These are phyloP conservation scores for Strobilomyces confusus DNA, from an alignment of 768 basidiomycete species.

Conservation along the genomic window DNA sequence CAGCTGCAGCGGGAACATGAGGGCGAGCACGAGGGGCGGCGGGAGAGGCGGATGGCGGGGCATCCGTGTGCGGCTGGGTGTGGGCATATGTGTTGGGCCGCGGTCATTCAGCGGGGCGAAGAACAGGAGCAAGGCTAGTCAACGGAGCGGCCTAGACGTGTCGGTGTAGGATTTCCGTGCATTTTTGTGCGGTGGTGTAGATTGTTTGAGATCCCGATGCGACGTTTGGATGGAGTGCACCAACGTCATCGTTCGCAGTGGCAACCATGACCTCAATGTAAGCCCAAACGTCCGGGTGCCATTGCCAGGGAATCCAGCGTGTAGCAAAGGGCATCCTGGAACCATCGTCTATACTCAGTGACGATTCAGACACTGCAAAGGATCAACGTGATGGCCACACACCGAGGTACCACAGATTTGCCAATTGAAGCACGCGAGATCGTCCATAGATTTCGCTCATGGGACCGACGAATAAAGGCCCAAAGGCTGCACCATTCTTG, in stretches of 20 bases:
- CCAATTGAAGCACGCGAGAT: slow-evolving; percentile 51
- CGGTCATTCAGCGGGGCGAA: slow-evolving; percentile 15
- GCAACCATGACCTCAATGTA: too few species aligned
- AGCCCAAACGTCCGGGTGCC: too few species aligned
- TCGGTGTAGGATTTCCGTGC: too few species aligned
- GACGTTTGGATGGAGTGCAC: too few species aligned
- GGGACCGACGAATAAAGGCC: slow-evolving; percentile 49
- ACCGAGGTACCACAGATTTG: slow-evolving; percentile 71
- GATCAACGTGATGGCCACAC: slow-evolving; percentile 1
- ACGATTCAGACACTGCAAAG: too few species aligned
- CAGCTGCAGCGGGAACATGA: slow-evolving; percentile 17
- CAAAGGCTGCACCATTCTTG: slow-evolving; percentile 16
- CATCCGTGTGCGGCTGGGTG: slow-evolving; percentile 78
- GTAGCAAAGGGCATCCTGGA: too few species aligned
- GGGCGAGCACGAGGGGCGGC: slow-evolving; percentile 13
- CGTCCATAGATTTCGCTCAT: slow-evolving; percentile 72
- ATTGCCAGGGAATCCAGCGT: too few species aligned
- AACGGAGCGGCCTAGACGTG: too few species aligned
- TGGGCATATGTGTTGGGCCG: slow-evolving; percentile 78
- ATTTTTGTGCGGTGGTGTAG: too few species aligned
- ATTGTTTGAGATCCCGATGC: too few species aligned
- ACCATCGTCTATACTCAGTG: too few species aligned
- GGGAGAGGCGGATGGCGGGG: slow-evolving; percentile 33
- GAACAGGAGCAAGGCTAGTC: not conserved
- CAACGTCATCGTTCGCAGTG: too few species aligned